Evolutionary conservation across 176 grass and related monocot species (phyloP), one percentile per base, ranked within the genome.

Genomic region (Chrysopogon serrulatus): DNA sequence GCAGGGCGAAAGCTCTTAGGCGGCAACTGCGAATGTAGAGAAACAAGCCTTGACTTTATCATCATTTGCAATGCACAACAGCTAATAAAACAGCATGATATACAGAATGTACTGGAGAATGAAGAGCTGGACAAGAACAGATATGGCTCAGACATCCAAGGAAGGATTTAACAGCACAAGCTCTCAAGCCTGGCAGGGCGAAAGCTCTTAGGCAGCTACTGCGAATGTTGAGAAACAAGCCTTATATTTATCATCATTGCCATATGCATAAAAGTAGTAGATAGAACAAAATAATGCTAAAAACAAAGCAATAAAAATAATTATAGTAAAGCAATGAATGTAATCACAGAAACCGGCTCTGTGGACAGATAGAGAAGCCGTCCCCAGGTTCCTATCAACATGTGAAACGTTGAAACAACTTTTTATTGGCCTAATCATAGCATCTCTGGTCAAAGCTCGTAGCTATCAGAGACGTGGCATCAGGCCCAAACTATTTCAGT

Each of bases 331-430:
- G 17, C 8, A 85, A 89, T n/a, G 8, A 75, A 87, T 94, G 40
- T 98, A 82, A 92, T 98, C 89, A 86, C 96, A 86, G 65, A 88
- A 90, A 98, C 21, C 87, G 96, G 96, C 93, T 89, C 96, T 83
- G 69, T 90, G 42, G 79, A 94, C 80, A 18, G 57, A 94, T 74
- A 63, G 69, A 77, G 15, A 75, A 16, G 61, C 86, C 23, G 76
- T 74, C 88, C 89, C 71, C 89, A 97, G 91, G 79, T 94, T 97
- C 94, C 96, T 94, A 98, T 95, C 91, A 92, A 89, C 65, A 61
- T 79, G 89, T 82, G 91, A 95, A 85, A 91, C 6, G 9, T 59
- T 72, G 35, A 42, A 69, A 73, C 71, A 77, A 80, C 18, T 91
- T 12, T 17, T 14, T 94, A 0, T 97, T 2, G 83, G 88, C 93